Evolutionary conservation across 2,329 filamentous ascomycete species (phyloP), one percentile per base, ranked within the genome.

Genomic region (Neoascochyta sp.): DNA sequence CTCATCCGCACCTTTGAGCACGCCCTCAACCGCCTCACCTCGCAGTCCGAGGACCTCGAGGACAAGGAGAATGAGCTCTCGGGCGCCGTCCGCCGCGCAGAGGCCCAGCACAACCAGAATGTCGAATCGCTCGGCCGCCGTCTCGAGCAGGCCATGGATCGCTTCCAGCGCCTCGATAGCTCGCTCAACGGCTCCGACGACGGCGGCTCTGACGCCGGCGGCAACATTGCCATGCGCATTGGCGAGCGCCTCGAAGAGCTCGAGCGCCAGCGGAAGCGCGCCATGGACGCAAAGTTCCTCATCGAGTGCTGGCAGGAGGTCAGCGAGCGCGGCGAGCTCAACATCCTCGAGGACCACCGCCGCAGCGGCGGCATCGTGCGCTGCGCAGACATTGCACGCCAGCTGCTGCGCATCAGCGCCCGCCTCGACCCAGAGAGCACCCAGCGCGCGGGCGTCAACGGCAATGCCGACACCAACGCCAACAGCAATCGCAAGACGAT

Each of bases 301-400:
- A 88, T 98, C 44, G 85, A 94, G 59, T 98, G 92, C 68, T 98
- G 92, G 90, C 80, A 87, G 22, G 90, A 96, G 55, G 87, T 98
- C 49, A 89, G 83, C 63, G 89, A 95, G 54, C 82, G 83, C 7
- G 92, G 92, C 3, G 81, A 92, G 48, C 73, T 96, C 33, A 83
- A 84, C 7, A 81, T 83, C n/a, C 66, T 98, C 26, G 87, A 96
- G 61, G 88, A 93, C 43, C 81, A 96, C 37, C 78, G 90, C 54
- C 77, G 86, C 43, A 83, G 88, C 45, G 87, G 86, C 2, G 89
- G 90, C 60, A 96, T 95, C 62, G 86, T 98, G 24, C 80, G 88
- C 36, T 95, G 89, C 50, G 92, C 92, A 18, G 81, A 93, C 46
- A 95, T 98, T 60, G 87, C 90, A 7, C 80, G 90, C 29, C 93